These are phyloP conservation scores for Sugiyamaella neomexicana DNA, from an alignment of 1,139 yeast species.

Conservation along the genomic window DNA sequence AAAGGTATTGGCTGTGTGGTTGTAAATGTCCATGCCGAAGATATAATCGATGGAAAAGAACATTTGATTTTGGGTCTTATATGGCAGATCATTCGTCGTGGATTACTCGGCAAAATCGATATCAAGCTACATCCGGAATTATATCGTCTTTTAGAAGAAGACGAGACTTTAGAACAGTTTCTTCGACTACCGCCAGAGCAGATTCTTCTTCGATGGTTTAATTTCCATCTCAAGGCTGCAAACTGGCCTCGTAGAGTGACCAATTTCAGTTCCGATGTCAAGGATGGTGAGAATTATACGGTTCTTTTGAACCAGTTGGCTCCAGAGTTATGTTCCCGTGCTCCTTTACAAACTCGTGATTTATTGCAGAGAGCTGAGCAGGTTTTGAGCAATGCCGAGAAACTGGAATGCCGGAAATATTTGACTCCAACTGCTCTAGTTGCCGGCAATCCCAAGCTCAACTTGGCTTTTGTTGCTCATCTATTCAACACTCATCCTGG, in stretches of 20 bases:
- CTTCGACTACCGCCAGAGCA: constrained; percentile 97
- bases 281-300: constrained; percentile 95
- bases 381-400: constrained; percentile 82
- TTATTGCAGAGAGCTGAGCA: constrained; percentile 81
- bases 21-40: constrained; percentile 96
- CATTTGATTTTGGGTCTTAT: constrained; percentile 92
- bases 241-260: constrained; percentile 81
- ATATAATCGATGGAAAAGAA: constrained; percentile 94
- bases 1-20: constrained; percentile 98
- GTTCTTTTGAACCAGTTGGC: constrained; percentile 83
- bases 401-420: constrained; percentile 88
- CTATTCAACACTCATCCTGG: constrained; percentile 96
- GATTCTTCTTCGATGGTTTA: constrained; percentile 95
- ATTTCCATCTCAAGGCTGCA: constrained; percentile 94
- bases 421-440: constrained; percentile 90
- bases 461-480: constrained; percentile 95
- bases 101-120: constrained; percentile 89
- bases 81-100: constrained; percentile 98
- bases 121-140: constrained; percentile 95
- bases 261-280: constrained; percentile 83
- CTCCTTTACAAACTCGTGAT: constrained; percentile 76
- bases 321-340: constrained; percentile 76
- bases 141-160: constrained; percentile 91
- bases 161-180: constrained; percentile 95
- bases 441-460: constrained; percentile 94